Percentiles rank a stretch among this genome's conserved stretches.
Conservation (phyloP, 1,284 basidiomycete genomes). For the Leccinum pachyderme region DNA sequence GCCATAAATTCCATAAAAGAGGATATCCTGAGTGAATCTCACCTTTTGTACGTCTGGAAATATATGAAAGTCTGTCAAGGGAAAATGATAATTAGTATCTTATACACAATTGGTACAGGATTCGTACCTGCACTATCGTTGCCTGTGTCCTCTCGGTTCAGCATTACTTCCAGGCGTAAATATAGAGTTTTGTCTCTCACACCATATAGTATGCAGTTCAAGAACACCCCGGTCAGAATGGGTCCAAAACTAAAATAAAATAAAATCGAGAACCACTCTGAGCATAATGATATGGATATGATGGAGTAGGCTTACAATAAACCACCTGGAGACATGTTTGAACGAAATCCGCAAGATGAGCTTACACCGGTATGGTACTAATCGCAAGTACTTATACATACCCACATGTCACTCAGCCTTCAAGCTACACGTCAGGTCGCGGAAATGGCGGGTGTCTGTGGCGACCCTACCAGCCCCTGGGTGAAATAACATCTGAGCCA, state of each 20-base stretch:
- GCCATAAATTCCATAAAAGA: background rate
- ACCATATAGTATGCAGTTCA: slow-evolving; percentile 49
- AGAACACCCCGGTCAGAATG: slow-evolving; percentile 44
- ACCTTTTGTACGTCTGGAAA: slow-evolving; percentile 12
- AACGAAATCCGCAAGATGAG: background rate
- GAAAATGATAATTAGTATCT: background rate
- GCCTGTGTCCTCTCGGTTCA: slow-evolving; percentile 9
- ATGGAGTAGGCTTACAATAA: slow-evolving; percentile 1
- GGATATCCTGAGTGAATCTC: background rate
- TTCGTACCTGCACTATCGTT: slow-evolving; percentile 10
- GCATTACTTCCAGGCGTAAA: background rate
- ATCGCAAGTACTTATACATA: slow-evolving; percentile 3
- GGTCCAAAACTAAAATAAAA: slow-evolving; percentile 39
- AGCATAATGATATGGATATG: background rate
- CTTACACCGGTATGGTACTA: background rate
- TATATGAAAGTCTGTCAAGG: slow-evolving; percentile 32
- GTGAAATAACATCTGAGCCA: too few species aligned
- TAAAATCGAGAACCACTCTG: background rate
- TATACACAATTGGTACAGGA: background rate
- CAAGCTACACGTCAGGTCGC: too few species aligned
- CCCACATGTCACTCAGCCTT: background rate
- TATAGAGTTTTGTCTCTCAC: slow-evolving; percentile 26
- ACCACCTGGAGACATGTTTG: slow-evolving; percentile 1
- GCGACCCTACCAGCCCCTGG: background rate
- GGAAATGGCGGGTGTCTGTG: too few species aligned